Conservation (phyloP, 2,329 filamentous ascomycete genomes). For the Rutstroemia sp. region DNA sequence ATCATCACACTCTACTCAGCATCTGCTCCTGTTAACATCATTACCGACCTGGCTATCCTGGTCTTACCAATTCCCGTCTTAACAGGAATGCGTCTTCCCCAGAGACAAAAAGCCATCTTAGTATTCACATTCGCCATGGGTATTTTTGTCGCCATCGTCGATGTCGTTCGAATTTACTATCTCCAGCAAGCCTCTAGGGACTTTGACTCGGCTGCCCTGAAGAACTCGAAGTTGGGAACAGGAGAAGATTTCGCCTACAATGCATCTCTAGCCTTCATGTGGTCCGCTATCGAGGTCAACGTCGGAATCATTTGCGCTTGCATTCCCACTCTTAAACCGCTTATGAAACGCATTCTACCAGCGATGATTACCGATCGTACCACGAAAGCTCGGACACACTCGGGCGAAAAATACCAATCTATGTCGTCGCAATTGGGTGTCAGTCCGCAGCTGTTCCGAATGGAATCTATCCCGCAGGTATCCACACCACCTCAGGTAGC, state of each 20-base stretch:
- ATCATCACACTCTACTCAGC: constrained; percentile 61
- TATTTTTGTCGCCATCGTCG: constrained; percentile 79
- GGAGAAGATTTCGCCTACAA: constrained; percentile 59
- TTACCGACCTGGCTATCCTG: constrained; percentile 82
- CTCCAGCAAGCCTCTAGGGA: constrained; percentile 49
- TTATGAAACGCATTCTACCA: constrained; percentile 48
- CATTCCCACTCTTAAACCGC: constrained; percentile 84
- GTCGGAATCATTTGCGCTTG: constrained; percentile 85
- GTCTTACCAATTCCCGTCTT: constrained; percentile 83
- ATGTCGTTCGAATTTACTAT: constrained; percentile 85
- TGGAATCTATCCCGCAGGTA: neutral
- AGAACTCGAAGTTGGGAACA: constrained; percentile 34
- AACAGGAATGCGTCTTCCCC: constrained; percentile 76
- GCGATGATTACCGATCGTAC: constrained; percentile 22
- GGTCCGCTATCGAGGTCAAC: constrained; percentile 88
- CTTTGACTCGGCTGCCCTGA: constrained; percentile 7
- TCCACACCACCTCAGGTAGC: neutral
- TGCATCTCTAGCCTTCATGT: constrained; percentile 81
- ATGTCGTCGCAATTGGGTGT: constrained; percentile 14
- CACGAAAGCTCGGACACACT: neutral
- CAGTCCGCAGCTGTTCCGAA: neutral
- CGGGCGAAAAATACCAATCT: constrained; percentile 13
- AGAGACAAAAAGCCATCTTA: constrained; percentile 80
- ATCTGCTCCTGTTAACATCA: constrained; percentile 84
- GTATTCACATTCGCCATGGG: constrained; percentile 81